Conservation (phyloP, 192 early-diverging fungal species). For the Coemansia brasiliensis region DNA sequence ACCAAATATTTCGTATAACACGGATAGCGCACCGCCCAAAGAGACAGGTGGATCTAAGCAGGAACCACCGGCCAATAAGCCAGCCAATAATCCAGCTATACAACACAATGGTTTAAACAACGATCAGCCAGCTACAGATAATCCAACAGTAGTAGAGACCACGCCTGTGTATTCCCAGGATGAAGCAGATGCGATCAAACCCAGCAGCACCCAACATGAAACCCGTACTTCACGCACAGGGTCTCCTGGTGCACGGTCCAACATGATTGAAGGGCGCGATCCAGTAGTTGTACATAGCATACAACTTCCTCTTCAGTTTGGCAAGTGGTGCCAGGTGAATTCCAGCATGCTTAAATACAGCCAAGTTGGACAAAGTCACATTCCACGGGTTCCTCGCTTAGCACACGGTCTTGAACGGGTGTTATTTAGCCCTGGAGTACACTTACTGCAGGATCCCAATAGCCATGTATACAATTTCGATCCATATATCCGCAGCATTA, state of each 20-base stretch:
- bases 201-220: constrained; percentile 3
- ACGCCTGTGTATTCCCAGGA: constrained; percentile 40
- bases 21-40: too few species aligned
- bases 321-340: constrained; percentile 48
- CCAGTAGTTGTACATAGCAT: constrained; percentile 46
- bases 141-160: constrained; percentile 17
- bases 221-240: not conserved
- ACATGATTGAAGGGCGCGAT: constrained; percentile 28
- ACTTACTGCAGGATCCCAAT: constrained; percentile 75
- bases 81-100: too few species aligned
- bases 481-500: constrained; percentile 75
- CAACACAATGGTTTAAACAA: not conserved
- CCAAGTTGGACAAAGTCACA: constrained; percentile 32
- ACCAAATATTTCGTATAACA: too few species aligned
- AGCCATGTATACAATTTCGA: constrained; percentile 78
- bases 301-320: constrained; percentile 24
- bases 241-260: constrained; percentile 21
- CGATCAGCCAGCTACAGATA: constrained; percentile 3
- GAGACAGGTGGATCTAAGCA: too few species aligned
- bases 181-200: constrained; percentile 18
- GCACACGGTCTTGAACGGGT: constrained; percentile 52
- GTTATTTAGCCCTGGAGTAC: constrained; percentile 72
- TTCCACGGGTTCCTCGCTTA: constrained; percentile 44
- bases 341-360: constrained; percentile 13
- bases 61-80: too few species aligned